Base-by-base conservation (phyloP, 164 flowering plant species). In the Tetracentron sinense region DNA sequence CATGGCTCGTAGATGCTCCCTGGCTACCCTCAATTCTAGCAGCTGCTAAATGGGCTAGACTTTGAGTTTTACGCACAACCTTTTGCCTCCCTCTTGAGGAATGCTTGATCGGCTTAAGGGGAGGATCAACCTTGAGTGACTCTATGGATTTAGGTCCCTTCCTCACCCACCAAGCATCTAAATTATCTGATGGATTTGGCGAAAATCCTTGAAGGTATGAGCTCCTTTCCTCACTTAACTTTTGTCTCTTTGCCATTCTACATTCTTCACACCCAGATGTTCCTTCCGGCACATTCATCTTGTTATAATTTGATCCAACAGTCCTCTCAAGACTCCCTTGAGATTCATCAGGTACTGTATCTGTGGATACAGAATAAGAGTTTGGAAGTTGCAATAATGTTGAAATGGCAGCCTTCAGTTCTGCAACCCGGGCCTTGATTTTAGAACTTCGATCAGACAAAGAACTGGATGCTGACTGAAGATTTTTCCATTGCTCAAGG, bases 1-100 rank as follows among this genome's bases (percentile, higher is more conserved):
- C 76, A 70, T 95, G 99, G 76, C 99, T 95, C 0, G 98, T 88
- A 19, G 99, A 92, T 54, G 97, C 96, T 60, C 99, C 98, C 77
- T 88, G 99, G 75, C 98, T 95, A 65, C 97, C 82, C 78, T 95
- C 99, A 66, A 92, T 90, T 71, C 99, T 82, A 42, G 92, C 77
- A 66, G 94, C 82, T 54, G 88, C 88, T 72, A 95, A 67, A 6
- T 95, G 99, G 54, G 97, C 86, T 72, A 95, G 89, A 72, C 95
- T 90, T 65, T 86, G 88, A 63, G 92, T 92, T 72, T 85, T 95
- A 21, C 96, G 97, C 20, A 82, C 95, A 51, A 69, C 56, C 72
- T 91, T 94, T 72, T 85, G 97, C 75, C 96, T 77, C 42, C 90
- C 84, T 71, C 90, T 82, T 35, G 94, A 55, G 14, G 78, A 75